Evolutionary conservation across 345 rosid species (phyloP).

Genomic region (Corymbia maculata): DNA sequence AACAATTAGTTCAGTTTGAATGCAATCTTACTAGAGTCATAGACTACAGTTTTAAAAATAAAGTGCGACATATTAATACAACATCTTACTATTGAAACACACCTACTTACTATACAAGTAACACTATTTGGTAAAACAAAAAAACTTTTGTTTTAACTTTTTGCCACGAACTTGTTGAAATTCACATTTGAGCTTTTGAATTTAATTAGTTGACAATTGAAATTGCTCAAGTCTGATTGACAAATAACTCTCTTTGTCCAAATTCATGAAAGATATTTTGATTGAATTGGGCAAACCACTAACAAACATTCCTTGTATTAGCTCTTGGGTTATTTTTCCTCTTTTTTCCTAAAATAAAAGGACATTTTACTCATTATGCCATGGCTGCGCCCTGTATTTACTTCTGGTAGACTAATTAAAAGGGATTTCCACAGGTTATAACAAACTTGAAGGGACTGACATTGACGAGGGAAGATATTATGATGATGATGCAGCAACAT

Average conservation of each 20-base stretch:
- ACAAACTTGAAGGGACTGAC: not conserved
- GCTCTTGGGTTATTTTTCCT: not conserved
- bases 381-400: not conserved
- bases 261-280: not conserved
- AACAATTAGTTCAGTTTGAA: rapidly evolving
- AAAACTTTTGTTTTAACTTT: no score
- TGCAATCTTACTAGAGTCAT: not conserved
- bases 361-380: not conserved
- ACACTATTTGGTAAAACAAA: not conserved
- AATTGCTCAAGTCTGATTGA: no score
- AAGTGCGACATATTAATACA: not conserved
- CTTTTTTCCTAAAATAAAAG: not conserved
- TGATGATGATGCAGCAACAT: not conserved
- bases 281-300: not conserved
- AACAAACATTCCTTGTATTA: no score
- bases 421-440: rapidly evolving
- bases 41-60: no score
- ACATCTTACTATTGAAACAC: not conserved
- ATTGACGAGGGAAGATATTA: not conserved
- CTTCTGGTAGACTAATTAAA: not conserved
- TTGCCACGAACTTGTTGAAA: not conserved
- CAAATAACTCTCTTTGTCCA: no score
- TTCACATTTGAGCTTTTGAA: no score
- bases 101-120: not conserved
- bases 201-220: no score